These are phyloP conservation scores for Eutypa lata DNA, from an alignment of 2,329 filamentous ascomycete species.

Conservation along the genomic window DNA sequence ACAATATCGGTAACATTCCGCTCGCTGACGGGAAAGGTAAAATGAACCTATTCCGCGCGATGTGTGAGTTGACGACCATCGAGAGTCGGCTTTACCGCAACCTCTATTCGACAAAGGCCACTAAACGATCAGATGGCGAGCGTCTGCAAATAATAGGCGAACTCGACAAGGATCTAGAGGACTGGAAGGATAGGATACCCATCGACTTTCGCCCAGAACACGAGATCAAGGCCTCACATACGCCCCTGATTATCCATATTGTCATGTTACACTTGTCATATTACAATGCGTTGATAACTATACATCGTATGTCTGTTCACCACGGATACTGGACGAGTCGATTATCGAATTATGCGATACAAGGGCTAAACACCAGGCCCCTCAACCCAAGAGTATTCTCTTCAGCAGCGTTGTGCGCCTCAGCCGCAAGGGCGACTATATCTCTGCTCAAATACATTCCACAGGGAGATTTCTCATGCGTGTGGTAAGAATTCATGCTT, in stretches of 20 bases:
- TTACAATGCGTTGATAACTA: conserved; percentile 96
- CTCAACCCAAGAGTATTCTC: conserved; percentile 93
- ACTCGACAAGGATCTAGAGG: conserved; percentile 82
- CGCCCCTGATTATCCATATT: conserved; percentile 88
- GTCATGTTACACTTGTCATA: conserved; percentile 95
- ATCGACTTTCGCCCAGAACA: conserved; percentile 96
- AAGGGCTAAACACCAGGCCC: conserved; percentile 85
- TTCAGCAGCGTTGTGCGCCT: conserved; percentile 87
- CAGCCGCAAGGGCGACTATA: conserved; percentile 88
- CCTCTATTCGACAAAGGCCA: conserved; percentile 88
- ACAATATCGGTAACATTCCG: conserved; percentile 93
- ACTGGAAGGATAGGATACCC: conserved; percentile 95
- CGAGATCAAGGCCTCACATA: conserved; percentile 90
- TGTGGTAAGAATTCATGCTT: conserved; percentile 64
- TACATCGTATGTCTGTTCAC: conserved; percentile 97
- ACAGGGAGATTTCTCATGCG: conserved; percentile 89
- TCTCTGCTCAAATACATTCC: conserved; percentile 94
- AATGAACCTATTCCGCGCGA: conserved; percentile 89
- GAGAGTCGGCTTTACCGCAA: conserved; percentile 92
- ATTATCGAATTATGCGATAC: conserved; percentile 90
- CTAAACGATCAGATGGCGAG: conserved; percentile 88
- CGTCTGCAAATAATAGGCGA: conserved; percentile 94
- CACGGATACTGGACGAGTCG: conserved; percentile 98
- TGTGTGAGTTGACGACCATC: conserved; percentile 89
- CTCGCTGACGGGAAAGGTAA: conserved; percentile 85